Evolutionary conservation across 345 rosid species (phyloP).

Genomic region (Euphorbia peplus): DNA sequence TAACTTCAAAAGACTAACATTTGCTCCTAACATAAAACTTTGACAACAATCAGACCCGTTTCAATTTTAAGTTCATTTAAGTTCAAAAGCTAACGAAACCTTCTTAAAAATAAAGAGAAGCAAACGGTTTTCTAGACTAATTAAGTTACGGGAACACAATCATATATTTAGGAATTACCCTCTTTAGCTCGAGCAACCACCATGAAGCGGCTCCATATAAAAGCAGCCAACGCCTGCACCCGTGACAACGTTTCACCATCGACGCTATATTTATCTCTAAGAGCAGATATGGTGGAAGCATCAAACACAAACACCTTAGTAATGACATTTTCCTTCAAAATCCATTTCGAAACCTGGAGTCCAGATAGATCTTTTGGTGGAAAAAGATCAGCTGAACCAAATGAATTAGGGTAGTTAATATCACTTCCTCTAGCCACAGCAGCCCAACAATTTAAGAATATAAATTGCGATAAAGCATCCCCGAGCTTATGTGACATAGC

Average conservation of each 20-base stretch:
- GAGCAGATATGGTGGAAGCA: constrained; percentile 23
- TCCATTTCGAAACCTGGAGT: constrained; percentile 20
- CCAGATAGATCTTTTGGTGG: constrained; percentile 36
- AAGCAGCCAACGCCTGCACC: constrained; percentile 24
- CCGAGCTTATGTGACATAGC: constrained; percentile 21
- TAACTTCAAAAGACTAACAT: too few species aligned
- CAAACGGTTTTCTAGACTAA: too few species aligned
- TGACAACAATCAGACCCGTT: too few species aligned
- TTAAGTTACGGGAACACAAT: too few species aligned
- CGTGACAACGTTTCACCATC: constrained; percentile 10
- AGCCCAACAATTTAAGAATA: constrained; percentile 14
- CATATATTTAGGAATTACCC: too few species aligned
- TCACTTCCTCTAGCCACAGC: neutral
- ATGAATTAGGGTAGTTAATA: constrained; percentile 20
- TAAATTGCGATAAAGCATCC: constrained; percentile 10
- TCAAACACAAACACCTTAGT: constrained; percentile 40
- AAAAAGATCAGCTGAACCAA: constrained; percentile 37
- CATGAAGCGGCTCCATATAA: constrained; percentile 19
- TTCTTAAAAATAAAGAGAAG: too few species aligned
- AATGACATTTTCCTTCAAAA: constrained; percentile 30
- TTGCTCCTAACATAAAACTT: too few species aligned
- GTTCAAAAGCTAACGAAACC: too few species aligned
- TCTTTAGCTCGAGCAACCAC: neutral
- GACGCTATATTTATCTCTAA: constrained; percentile 26
- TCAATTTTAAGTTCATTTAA: too few species aligned